Conservation (phyloP, 139 green algal genomes). For the Volvox reticuliferus region DNA sequence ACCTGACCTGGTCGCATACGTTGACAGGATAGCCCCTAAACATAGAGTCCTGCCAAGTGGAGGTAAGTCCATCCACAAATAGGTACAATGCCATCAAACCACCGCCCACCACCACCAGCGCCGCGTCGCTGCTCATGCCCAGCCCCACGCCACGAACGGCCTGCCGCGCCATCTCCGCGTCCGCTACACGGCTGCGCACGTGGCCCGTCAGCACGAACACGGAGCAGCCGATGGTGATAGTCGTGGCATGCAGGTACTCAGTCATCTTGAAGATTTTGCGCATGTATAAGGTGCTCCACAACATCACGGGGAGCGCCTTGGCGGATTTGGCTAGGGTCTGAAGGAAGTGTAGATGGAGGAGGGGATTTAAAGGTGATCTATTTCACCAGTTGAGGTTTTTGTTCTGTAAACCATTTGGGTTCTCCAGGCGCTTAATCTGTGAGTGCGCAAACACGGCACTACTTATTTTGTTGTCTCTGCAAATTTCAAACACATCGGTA, state of each 20-base stretch:
- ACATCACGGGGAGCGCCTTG: conserved; percentile 96
- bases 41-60: conserved; percentile 89
- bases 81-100: conserved; percentile 93
- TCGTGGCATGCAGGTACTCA: conserved; percentile 81
- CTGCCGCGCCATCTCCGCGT: neutral
- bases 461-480: too few relatives aligned
- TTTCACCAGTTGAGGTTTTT: too few relatives aligned
- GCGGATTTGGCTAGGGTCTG: conserved; percentile 92
- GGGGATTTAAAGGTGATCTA: too few relatives aligned
- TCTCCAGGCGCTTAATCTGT: too few relatives aligned
- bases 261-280: conserved; percentile 81
- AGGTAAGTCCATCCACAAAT: conserved; percentile 96
- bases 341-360: conserved; percentile 58
- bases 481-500: too few relatives aligned
- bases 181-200: conserved; percentile 43
- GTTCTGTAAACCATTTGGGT: too few relatives aligned
- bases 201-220: conserved; percentile 78
- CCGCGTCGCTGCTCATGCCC: conserved; percentile 25
- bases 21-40: conserved; percentile 87
- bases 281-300: conserved; percentile 89
- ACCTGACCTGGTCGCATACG: conserved; percentile 85
- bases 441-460: too few relatives aligned
- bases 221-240: conserved; percentile 86
- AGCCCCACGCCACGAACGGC: neutral
- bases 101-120: conserved; percentile 63